A percentile compares a stretch with the other conserved stretches of the same genome.
Conservation (phyloP, 2,329 filamentous ascomycete genomes). For the Ophiostoma triangulosporum region DNA sequence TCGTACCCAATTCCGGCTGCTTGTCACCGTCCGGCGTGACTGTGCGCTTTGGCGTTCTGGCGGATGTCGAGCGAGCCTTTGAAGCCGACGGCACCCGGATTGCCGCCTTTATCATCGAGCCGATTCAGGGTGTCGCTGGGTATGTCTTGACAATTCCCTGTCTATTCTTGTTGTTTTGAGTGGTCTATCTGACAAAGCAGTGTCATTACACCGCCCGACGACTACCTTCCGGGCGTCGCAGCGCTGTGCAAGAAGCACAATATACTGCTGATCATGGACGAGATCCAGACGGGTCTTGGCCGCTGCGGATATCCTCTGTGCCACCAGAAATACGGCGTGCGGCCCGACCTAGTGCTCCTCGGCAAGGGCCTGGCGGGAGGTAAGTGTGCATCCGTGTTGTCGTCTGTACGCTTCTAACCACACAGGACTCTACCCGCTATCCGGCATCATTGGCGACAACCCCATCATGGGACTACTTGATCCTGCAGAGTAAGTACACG, state of each 20-base stretch:
- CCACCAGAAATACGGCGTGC: neutral
- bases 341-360: neutral
- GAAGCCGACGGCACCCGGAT: neutral
- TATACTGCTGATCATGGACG: neutral
- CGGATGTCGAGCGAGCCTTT: neutral
- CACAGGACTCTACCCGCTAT: neutral
- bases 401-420: neutral
- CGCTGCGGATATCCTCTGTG: neutral
- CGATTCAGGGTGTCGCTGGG: neutral
- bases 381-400: neutral
- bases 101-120: neutral
- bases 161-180: neutral
- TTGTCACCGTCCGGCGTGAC: neutral
- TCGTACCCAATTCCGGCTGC: neutral
- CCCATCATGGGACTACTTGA: neutral
- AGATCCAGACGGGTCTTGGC: neutral
- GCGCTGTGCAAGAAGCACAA: neutral
- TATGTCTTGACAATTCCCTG: too few species aligned
- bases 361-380: neutral
- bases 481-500: neutral
- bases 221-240: neutral
- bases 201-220: neutral
- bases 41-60: neutral
- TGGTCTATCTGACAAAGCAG: neutral
- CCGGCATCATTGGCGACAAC: neutral